Base-by-base conservation (phyloP, 495 filamentous ascomycete species). In the Penicillium cinerascens region DNA sequence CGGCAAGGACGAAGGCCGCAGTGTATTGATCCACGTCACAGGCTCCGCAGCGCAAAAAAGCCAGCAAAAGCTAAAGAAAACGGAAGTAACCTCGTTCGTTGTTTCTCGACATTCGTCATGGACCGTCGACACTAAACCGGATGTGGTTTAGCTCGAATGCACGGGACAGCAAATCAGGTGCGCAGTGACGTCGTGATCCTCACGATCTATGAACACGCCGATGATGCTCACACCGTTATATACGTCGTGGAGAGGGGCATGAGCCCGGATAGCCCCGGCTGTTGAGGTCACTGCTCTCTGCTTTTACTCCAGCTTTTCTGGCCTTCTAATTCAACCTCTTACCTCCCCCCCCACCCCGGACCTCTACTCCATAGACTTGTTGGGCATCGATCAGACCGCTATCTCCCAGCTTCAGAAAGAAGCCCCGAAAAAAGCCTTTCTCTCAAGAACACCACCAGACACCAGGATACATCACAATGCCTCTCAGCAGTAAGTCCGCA, bases 171-270 rank as follows among this genome's bases (percentile, higher is more conserved):
- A 43, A 47, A 47, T 48, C 43, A 41, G 39, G 55, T 58, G 59
- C 58, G 61, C 61, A 48, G 48, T 70, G 69, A 72, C 67, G 67
- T 70, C 56, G 61, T 65, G 57, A 66, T 64, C 59, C 25, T 43
- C 46, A 42, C 42, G 42, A 57, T 42, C 45, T 55, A 43, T 38
- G 42, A 49, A 3, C 20, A 20, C 7, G 48, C 44, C 37, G 27
- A 56, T 56, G 54, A 56, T 56, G 54, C 54, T 11, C 42, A 56
- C 54, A 52, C 54, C 44, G 29, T 33, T 15, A 13, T 33, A 33
- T 10, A 39, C 41, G 36, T 27, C 25, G 37, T 57, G 47, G 43
- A 42, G 44, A 46, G 44, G 47, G 44, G 51, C 16, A 5, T 37
- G 39, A 20, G 44, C 22, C 39, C 59, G 59, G 59, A 62, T 59